phyloP scores from a whole-genome alignment of 306 rosid species.

The Benincasa hispida region DNA sequence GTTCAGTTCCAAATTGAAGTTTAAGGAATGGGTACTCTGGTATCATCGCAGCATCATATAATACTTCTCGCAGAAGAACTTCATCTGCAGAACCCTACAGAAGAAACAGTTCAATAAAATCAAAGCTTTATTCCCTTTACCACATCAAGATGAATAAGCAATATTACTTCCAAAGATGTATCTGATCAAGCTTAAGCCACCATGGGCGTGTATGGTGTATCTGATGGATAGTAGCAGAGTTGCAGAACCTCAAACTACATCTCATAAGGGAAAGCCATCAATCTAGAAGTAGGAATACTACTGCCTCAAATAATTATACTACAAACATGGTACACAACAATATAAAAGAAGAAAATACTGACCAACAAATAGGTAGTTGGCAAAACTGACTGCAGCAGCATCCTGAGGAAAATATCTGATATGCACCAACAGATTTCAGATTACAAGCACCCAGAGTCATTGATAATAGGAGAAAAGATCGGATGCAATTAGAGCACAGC shows the following conservation, averaged over 20 bases:
- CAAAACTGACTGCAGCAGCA: slow-evolving; percentile 66
- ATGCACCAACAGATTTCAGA: slow-evolving; percentile 31
- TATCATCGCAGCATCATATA: slow-evolving; percentile 36
- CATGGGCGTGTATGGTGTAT: not conserved
- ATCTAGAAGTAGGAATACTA: not conserved
- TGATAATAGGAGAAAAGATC: slow-evolving; percentile 12
- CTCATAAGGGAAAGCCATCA: not conserved
- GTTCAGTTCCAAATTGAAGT: slow-evolving; percentile 24
- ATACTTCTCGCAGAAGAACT: slow-evolving; percentile 36
- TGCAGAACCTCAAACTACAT: not conserved
- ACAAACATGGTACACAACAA: not conserved
- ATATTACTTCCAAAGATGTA: not conserved
- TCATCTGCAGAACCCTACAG: slow-evolving; percentile 41
- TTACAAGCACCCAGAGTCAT: slow-evolving; percentile 20
- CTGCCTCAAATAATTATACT: not conserved
- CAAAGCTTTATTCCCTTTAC: not conserved
- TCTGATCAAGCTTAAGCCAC: slow-evolving; percentile 3
- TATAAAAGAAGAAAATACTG: slow-evolving; percentile 32
- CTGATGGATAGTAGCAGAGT: not conserved
- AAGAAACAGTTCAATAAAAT: slow-evolving; percentile 3
- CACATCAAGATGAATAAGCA: not conserved
- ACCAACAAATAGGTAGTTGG: slow-evolving; percentile 54
- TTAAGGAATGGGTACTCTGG: slow-evolving; percentile 39
- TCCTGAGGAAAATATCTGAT: slow-evolving; percentile 61
- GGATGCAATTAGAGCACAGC: not conserved